Conservation (phyloP, 1,139 yeast genomes). For the Saccharomyces uvarum region DNA sequence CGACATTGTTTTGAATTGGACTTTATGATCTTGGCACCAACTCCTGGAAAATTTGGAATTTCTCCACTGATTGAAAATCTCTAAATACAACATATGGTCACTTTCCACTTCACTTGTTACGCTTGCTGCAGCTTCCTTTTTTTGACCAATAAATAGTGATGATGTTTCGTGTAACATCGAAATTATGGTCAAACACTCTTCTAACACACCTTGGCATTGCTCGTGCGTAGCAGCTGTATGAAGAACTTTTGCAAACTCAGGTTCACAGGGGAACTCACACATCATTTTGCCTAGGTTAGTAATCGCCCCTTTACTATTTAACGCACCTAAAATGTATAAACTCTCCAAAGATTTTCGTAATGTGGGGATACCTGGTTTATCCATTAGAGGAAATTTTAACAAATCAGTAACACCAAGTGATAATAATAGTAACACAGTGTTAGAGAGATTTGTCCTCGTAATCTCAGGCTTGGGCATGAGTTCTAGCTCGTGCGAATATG, state of each 20-base stretch:
- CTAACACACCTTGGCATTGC: conserved; percentile 42
- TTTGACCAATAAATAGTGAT: conserved; percentile 53
- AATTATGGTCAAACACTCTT: conserved; percentile 61
- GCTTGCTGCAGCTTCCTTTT: conserved; percentile 15
- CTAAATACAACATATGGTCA: conserved; percentile 71
- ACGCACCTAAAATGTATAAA: conserved; percentile 79
- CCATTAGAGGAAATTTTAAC: conserved; percentile 80
- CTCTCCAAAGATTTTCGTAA: conserved; percentile 71
- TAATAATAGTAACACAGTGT: conserved; percentile 64
- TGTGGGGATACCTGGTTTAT: conserved; percentile 68
- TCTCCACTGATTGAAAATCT: conserved; percentile 71
- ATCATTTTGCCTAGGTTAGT: conserved; percentile 75
- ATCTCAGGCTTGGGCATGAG: conserved; percentile 84
- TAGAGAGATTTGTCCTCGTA: conserved; percentile 66
- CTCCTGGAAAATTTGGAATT: conserved; percentile 60
- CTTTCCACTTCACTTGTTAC: conserved; percentile 34
- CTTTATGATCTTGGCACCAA: conserved; percentile 84
- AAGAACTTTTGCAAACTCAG: conserved; percentile 74
- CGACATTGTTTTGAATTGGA: conserved; percentile 65
- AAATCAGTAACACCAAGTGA: conserved; percentile 79
- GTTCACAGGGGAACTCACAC: conserved; percentile 92
- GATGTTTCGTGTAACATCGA: conserved; percentile 81
- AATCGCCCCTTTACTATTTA: conserved; percentile 69
- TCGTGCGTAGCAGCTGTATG: conserved; percentile 50
- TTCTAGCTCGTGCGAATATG: conserved; percentile 70